These are phyloP conservation scores for Cladosporium sp. DNA, from an alignment of 2,329 filamentous ascomycete species.

Conservation along the genomic window DNA sequence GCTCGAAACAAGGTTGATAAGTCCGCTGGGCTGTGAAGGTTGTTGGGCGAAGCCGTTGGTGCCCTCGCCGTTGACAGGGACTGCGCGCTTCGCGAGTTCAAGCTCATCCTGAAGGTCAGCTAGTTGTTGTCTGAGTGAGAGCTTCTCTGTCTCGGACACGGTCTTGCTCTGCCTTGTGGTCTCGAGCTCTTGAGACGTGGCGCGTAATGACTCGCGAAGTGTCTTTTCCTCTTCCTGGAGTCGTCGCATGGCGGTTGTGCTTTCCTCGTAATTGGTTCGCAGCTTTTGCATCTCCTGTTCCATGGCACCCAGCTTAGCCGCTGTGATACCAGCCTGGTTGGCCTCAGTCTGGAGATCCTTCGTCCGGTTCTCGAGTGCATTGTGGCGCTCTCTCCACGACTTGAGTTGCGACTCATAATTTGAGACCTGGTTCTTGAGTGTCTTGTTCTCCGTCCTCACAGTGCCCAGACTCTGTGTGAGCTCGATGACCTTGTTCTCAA, in stretches of 20 bases:
- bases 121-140: slow-evolving; percentile 81
- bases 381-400: slow-evolving; percentile 91
- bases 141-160: slow-evolving; percentile 80
- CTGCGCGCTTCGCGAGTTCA: slow-evolving; percentile 77
- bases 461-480: slow-evolving; percentile 90
- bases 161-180: slow-evolving; percentile 71
- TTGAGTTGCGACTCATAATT: slow-evolving; percentile 96
- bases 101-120: slow-evolving; percentile 89
- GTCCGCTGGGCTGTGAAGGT: slow-evolving; percentile 62
- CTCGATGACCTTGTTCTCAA: slow-evolving; percentile 99
- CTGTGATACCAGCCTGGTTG: slow-evolving; percentile 94
- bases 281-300: slow-evolving; percentile 95
- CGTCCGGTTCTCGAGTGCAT: slow-evolving; percentile 80
- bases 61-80: slow-evolving; percentile 68
- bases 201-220: slow-evolving; percentile 77
- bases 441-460: slow-evolving; percentile 93
- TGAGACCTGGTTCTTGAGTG: slow-evolving; percentile 81
- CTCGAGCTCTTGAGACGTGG: slow-evolving; percentile 79
- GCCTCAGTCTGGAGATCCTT: slow-evolving; percentile 96
- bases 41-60: slow-evolving; percentile 58
- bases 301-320: slow-evolving; percentile 84
- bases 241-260: slow-evolving; percentile 83
- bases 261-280: slow-evolving; percentile 86
- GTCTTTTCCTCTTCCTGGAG: slow-evolving; percentile 92
- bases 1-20: slow-evolving; percentile 94